Evolutionary conservation across 805 yeast species (phyloP), one percentile per base, ranked within the genome.

Genomic region (Yamadazyma sp.): DNA sequence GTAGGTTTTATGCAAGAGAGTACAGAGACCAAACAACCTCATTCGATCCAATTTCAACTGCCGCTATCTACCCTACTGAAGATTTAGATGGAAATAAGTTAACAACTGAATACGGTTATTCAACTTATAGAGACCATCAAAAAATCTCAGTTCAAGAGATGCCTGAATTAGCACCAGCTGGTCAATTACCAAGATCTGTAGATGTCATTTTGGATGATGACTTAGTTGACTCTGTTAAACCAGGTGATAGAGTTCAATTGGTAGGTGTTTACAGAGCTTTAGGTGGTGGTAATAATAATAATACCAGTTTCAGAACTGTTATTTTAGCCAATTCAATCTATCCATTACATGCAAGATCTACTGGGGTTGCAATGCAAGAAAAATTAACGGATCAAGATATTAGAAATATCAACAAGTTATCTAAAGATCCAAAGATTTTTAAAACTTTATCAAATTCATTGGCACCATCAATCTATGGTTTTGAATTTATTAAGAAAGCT

Each of bases 131-230:
- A 49, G 98, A 93, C 61, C 96, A 91, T 57, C 98, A 93, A 62
- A 83, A 87, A 25, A 75, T 93, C 23, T 78, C 96, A 0, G 82
- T 93, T 23, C 98, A 93, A 60, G 98, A 93, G 65, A 86, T 93
- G 86, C 98, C 98, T 1, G 98, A 93, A 64, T 73, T 82, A 44
- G 96, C 98, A 1, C 98, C 98, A 11, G 95, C 98, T 0, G 98
- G 98, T 38, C 98, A 91, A 63, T 70, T 93, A 44, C 98, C 98
- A 23, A 73, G 98, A 51, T 81, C 95, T 2, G 75, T 93, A 23
- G 98, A 93, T 53, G 83, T 91, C 16, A 77, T 91, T n/a, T 65
- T 93, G 50, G 96, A 91, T 58, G 97, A 89, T 52, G 98, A 93
- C 56, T 70, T 93, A 44, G 98, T 93, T 2, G 98, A 93, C 56